Evolutionary conservation across 2,329 filamentous ascomycete species (phyloP).

Genomic region (Penicillium occitanis): DNA sequence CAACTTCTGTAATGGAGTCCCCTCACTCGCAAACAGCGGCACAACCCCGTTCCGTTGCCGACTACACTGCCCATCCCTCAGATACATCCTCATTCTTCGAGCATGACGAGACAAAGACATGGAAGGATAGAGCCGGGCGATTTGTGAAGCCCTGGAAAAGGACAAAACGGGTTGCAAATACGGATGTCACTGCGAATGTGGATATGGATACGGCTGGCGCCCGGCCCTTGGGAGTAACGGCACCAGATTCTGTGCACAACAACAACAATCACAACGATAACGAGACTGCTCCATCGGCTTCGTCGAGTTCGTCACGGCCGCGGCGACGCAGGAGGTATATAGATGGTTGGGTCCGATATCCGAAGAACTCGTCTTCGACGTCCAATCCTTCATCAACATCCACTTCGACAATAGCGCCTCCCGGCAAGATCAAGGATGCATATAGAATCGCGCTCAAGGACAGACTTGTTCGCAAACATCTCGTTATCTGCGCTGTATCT

Average conservation of each 20-base stretch:
- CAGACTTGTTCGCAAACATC: slow-evolving; percentile 23
- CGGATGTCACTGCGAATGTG: not conserved
- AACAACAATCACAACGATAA: not conserved
- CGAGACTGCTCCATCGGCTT: not conserved
- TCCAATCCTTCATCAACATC: not conserved
- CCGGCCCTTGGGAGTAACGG: not conserved
- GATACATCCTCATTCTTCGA: slow-evolving; percentile 6
- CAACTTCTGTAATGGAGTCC: not conserved
- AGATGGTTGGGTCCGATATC: slow-evolving; percentile 18
- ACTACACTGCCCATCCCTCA: not conserved
- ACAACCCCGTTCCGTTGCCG: not conserved
- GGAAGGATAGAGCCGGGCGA: slow-evolving; percentile 10
- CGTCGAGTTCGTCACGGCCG: not conserved
- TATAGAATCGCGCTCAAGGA: slow-evolving; percentile 23
- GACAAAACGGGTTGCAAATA: not conserved
- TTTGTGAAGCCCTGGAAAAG: not conserved
- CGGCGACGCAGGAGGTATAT: slow-evolving; percentile 16
- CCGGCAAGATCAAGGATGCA: slow-evolving; percentile 8
- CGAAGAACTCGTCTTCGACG: slow-evolving; percentile 12
- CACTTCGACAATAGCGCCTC: not conserved
- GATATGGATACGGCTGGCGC: not conserved
- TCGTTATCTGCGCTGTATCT: slow-evolving; percentile 40
- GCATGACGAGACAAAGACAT: not conserved
- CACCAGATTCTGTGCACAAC: not conserved
- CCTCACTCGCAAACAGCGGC: slow-evolving; percentile 9